Evolutionary conservation across 129 eudicot genomes (phyloP).

Genomic region (Solidago caesia): DNA sequence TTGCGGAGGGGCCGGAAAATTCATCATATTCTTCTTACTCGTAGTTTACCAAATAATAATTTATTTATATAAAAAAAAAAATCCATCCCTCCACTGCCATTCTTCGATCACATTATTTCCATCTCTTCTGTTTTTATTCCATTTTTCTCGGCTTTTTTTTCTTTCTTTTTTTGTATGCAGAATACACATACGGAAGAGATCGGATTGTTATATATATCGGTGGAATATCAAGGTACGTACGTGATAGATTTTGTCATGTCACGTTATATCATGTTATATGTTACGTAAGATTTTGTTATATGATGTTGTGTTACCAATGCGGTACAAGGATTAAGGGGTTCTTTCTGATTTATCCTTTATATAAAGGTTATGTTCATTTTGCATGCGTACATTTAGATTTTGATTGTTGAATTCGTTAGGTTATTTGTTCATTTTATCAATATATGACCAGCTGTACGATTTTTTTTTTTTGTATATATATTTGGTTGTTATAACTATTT

Average conservation of each 20-base stretch:
- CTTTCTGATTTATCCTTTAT: too few species aligned
- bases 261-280: background rate
- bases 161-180: background rate
- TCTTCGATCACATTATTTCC: slow-evolving; percentile 11
- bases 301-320: background rate
- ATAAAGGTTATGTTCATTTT: background rate
- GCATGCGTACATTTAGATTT: background rate
- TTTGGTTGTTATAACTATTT: too few species aligned
- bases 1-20: slow-evolving; percentile 40
- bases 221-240: slow-evolving; percentile 27
- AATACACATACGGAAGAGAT: slow-evolving; percentile 9
- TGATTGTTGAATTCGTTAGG: background rate
- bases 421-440: background rate
- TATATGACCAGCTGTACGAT: too few species aligned
- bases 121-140: background rate
- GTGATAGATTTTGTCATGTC: background rate
- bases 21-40: slow-evolving; percentile 37
- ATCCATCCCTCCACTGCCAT: background rate
- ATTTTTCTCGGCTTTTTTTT: slow-evolving; percentile 4
- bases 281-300: background rate
- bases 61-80: background rate
- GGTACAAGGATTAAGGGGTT: too few species aligned
- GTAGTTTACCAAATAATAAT: background rate
- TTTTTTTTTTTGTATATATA: too few species aligned
- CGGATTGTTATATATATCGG: slow-evolving; percentile 1